Base-by-base conservation (phyloP, 2,329 filamentous ascomycete genomes). In the Erysiphe pulchra region DNA sequence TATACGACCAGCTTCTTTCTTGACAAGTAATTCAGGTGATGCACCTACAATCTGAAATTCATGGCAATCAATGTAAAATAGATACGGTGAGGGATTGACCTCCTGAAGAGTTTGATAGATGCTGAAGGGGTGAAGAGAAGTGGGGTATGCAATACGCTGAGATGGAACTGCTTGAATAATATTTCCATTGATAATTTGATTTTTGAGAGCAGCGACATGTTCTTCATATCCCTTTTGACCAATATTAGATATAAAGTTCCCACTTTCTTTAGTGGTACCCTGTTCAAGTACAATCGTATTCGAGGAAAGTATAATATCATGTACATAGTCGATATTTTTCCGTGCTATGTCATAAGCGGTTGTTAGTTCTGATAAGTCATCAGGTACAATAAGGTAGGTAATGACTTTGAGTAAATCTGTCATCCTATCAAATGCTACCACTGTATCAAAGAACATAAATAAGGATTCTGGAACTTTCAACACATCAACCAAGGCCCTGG, bases 111-210 rank as follows among this genome's bases (percentile, higher is more conserved):
- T 84, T 46, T 87, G 77, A 68, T 95, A 98, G 56, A 98, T 82
- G 66, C 95, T 98, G 70, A 95, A 98, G 0, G 90, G 87, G 61
- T 98, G 90, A 39, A 98, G 68, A 47, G 74, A 76, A 2, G 90
- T 98, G 13, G 86, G 86, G 28, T 87, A 74, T 8, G 86, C 78
- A 58, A 95, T 82, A 45, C 90, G 76, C 63, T 98, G 90, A 38
- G 85, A 94, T 1, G 90, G 90, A 14, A 98, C 90, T 0, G 85
- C 84, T 61, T 98, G 90, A 63, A 98, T 95, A 59, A 98, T 95
- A 65, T 95, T 85, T 53, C 90, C 90, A 50, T 73, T 71, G 54
- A 75, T 71, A 54, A 98, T 95, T 66, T 95, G 87, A 62, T 84
- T 70, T 67, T 95, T 95, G 49, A 98, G 69, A 42, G 64, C 68